phyloP scores from a whole-genome alignment of 805 yeast genomes.

The Nakazawaea laoshanensis region DNA sequence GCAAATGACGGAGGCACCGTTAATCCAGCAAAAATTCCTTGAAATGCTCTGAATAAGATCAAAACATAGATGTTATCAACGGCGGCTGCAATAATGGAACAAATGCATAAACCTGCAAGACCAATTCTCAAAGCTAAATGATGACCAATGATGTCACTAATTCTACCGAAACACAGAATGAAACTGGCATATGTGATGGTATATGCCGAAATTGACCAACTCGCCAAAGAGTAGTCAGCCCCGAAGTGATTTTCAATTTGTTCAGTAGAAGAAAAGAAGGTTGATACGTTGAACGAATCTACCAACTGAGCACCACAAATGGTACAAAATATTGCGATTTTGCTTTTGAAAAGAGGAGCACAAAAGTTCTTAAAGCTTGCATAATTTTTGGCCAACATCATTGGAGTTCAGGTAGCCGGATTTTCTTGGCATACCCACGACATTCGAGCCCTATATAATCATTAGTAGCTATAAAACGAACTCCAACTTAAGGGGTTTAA shows the following conservation, averaged over 20 bases:
- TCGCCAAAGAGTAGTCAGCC: not conserved
- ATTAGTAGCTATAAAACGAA: no score
- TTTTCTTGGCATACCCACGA: no score
- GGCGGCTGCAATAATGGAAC: slow-evolving; percentile 21
- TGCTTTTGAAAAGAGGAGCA: slow-evolving; percentile 1
- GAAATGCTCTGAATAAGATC: slow-evolving; percentile 27
- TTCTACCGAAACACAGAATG: slow-evolving; percentile 25
- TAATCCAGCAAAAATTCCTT: slow-evolving; percentile 28
- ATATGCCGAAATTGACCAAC: slow-evolving; percentile 22
- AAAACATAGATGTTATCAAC: slow-evolving; percentile 21
- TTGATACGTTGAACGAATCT: not conserved
- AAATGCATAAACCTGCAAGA: slow-evolving; percentile 15
- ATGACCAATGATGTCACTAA: slow-evolving; percentile 26
- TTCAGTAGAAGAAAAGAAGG: not conserved
- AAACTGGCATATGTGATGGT: slow-evolving; percentile 27
- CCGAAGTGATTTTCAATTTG: not conserved
- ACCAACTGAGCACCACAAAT: not conserved
- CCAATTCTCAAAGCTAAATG: slow-evolving; percentile 17
- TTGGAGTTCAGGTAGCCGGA: no score
- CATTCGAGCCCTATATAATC: no score
- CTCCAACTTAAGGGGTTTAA: no score
- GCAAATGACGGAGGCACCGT: slow-evolving; percentile 25
- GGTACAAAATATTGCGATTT: not conserved
- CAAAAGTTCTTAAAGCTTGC: no score
- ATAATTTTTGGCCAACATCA: no score